Percentiles rank a stretch among this genome's conserved stretches.
Evolutionary conservation across 202 grass and related monocot species (phyloP).

Genomic region (Schoenoplectus triqueter): DNA sequence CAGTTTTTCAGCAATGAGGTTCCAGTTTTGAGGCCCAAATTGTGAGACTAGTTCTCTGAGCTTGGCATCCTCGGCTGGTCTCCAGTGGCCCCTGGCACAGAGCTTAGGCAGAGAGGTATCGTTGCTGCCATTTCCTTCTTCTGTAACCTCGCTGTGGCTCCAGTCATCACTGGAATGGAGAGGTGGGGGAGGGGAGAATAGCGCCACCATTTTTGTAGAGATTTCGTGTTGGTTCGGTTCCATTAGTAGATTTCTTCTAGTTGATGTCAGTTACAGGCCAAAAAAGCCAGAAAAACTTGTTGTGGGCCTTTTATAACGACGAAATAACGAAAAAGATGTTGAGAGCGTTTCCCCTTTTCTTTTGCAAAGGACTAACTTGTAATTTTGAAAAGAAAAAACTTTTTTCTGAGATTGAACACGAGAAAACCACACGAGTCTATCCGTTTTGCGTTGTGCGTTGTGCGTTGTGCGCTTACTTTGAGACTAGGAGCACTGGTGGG

Average conservation of each 20-base stretch:
- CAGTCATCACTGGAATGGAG: slow-evolving; percentile 24
- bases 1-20: slow-evolving; percentile 89
- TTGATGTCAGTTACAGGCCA: slow-evolving; percentile 23
- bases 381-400: slow-evolving; percentile 32
- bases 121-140: slow-evolving; percentile 22
- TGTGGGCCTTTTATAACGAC: slow-evolving; percentile 20
- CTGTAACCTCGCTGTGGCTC: slow-evolving; percentile 41
- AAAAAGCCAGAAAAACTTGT: slow-evolving; percentile 15
- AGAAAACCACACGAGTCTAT: slow-evolving; percentile 41
- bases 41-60: slow-evolving; percentile 78
- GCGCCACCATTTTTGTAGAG: slow-evolving; percentile 28
- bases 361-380: slow-evolving; percentile 17
- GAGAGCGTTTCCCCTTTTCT: slow-evolving; percentile 13
- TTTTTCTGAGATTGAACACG: slow-evolving; percentile 36
- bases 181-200: slow-evolving; percentile 31
- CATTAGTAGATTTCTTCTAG: slow-evolving; percentile 25
- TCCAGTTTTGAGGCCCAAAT: slow-evolving; percentile 90
- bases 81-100: slow-evolving; percentile 77
- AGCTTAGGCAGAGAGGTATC: slow-evolving; percentile 49
- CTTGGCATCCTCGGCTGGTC: slow-evolving; percentile 80
- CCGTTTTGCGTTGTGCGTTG: background rate
- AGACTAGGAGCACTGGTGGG: slow-evolving; percentile 43
- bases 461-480: slow-evolving; percentile 56
- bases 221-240: slow-evolving; percentile 18
- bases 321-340: slow-evolving; percentile 15